Conservation (phyloP, 73 alveolate genomes). For the Paramecium sonneborni region DNA sequence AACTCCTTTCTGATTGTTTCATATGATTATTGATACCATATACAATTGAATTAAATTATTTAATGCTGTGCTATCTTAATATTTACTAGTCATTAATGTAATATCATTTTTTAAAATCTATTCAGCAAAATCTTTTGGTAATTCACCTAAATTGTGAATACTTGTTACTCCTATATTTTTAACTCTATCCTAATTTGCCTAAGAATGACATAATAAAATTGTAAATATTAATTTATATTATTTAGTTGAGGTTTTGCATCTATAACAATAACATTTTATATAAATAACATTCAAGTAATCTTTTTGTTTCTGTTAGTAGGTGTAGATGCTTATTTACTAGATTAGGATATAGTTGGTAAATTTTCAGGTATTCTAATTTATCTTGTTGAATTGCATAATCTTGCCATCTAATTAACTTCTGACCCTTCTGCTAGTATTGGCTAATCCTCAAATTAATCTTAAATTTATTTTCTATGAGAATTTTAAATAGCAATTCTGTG, state of each 20-base stretch:
- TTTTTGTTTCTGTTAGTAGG: background rate
- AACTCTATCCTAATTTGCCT: background rate
- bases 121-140: slow-evolving; percentile 24
- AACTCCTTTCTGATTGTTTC: slow-evolving; percentile 22
- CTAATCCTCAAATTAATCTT: slow-evolving; percentile 24
- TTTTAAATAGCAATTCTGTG: slow-evolving; percentile 36
- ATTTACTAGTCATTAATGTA: background rate
- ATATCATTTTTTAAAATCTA: background rate
- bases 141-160: slow-evolving; percentile 7
- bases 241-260: no score
- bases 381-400: slow-evolving; percentile 13
- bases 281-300: background rate
- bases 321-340: background rate
- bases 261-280: background rate
- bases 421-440: background rate
- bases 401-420: background rate
- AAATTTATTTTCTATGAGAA: background rate
- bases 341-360: background rate
- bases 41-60: background rate
- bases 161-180: background rate
- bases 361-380: background rate
- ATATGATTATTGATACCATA: background rate
- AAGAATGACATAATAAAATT: background rate
- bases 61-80: background rate
- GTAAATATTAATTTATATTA: background rate